Percentiles rank a stretch among this genome's conserved stretches.
Conservation (phyloP, 2,329 filamentous ascomycete genomes). For the Fusarium abutilonis region DNA sequence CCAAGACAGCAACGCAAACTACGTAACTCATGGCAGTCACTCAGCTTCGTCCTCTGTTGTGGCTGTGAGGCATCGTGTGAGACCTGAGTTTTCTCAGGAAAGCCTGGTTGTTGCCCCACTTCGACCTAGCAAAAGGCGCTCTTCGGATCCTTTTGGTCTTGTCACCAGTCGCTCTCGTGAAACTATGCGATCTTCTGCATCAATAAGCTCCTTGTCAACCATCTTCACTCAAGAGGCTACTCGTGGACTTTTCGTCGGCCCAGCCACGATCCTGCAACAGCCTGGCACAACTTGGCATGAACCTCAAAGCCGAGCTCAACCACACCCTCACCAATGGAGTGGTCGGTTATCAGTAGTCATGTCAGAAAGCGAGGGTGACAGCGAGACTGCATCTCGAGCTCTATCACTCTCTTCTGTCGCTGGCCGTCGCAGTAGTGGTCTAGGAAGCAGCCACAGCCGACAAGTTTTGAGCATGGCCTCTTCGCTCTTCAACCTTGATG, state of each 20-base stretch:
- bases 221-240: constrained; percentile 61
- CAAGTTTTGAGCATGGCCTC: constrained; percentile 68
- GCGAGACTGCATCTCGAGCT: constrained; percentile 60
- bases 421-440: constrained; percentile 61
- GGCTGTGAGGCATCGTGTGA: constrained; percentile 47
- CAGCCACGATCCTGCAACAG: constrained; percentile 44
- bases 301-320: constrained; percentile 28
- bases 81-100: constrained; percentile 67
- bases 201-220: constrained; percentile 66
- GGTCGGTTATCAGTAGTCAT: constrained; percentile 71
- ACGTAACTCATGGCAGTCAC: constrained; percentile 61
- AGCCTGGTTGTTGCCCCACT: constrained; percentile 68
- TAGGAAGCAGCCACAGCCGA: constrained; percentile 61
- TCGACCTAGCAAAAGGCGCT: constrained; percentile 57
- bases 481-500: constrained; percentile 58
- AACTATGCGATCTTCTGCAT: constrained; percentile 60
- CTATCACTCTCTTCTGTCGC: constrained; percentile 56
- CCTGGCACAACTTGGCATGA: constrained; percentile 40
- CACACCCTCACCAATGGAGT: constrained; percentile 68
- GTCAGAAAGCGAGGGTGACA: constrained; percentile 68
- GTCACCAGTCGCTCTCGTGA: constrained; percentile 63
- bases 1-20: constrained; percentile 60
- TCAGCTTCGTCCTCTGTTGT: constrained; percentile 53
- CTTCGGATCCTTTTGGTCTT: constrained; percentile 60
- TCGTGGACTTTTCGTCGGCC: constrained; percentile 47